A percentile compares a stretch with the other conserved stretches of the same genome.
These are phyloP conservation scores for Myriosclerotinia scirpicola DNA, from an alignment of 2,329 filamentous ascomycete species.

Conservation along the genomic window DNA sequence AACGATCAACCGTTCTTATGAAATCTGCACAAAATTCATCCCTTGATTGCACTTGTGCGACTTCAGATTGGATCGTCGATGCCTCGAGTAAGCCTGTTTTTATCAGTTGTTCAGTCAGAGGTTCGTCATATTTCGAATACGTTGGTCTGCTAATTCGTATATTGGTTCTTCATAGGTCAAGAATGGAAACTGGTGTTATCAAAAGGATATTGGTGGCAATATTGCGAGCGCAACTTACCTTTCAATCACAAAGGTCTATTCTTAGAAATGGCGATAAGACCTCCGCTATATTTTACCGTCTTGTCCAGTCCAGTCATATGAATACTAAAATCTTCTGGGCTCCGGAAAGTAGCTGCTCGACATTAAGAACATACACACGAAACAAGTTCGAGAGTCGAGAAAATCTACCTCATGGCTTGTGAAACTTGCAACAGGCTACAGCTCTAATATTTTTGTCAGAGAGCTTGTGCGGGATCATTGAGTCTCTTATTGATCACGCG, in stretches of 20 bases:
- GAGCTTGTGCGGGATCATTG: neutral
- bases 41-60: neutral
- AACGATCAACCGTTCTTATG: slow-evolving; percentile 14
- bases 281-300: slow-evolving; percentile 6
- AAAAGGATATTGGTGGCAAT: neutral
- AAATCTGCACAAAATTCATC: slow-evolving; percentile 10
- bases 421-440: slow-evolving; percentile 15
- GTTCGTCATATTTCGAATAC: slow-evolving; percentile 8
- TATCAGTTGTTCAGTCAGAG: neutral
- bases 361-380: neutral
- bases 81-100: neutral
- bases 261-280: neutral
- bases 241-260: slow-evolving; percentile 5
- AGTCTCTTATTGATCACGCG: slow-evolving; percentile 12
- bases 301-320: slow-evolving; percentile 9
- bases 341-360: slow-evolving; percentile 6
- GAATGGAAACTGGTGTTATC: neutral
- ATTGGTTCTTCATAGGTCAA: slow-evolving; percentile 17
- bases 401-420: slow-evolving; percentile 3
- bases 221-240: neutral
- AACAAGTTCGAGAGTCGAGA: neutral
- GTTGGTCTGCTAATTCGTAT: slow-evolving; percentile 9
- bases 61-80: neutral
- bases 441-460: slow-evolving; percentile 13
- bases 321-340: neutral